phyloP scores from a whole-genome alignment of 768 basidiomycete genomes.

The Pholiota microspora region DNA sequence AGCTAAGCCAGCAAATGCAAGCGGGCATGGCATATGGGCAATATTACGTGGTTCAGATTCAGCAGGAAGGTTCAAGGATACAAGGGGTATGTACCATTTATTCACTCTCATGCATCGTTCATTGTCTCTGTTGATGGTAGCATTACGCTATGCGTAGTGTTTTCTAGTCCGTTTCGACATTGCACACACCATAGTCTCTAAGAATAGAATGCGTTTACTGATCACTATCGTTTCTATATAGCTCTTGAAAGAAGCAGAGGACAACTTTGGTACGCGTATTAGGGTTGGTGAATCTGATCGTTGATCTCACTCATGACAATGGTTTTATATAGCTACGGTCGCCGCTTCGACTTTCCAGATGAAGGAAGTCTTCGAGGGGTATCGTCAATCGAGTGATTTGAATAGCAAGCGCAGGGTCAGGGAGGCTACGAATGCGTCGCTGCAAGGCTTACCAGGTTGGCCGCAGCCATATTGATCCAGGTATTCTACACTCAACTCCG shows the following conservation, averaged over 20 bases:
- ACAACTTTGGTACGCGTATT: constrained; percentile 43
- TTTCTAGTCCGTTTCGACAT: not conserved
- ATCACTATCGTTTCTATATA: constrained; percentile 18
- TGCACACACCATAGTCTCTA: not conserved
- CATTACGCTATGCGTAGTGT: not conserved
- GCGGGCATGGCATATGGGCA: constrained; percentile 37
- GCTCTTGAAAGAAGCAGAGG: constrained; percentile 56
- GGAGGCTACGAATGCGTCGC: constrained; percentile 75
- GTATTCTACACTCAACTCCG: no score
- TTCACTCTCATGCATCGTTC: not conserved
- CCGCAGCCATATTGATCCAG: constrained; percentile 40
- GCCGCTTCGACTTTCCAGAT: constrained; percentile 75
- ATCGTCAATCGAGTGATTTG: constrained; percentile 69
- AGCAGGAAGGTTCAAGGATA: constrained; percentile 56
- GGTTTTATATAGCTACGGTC: constrained; percentile 48
- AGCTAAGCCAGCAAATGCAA: constrained; percentile 44
- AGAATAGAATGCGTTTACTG: not conserved
- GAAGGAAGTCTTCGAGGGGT: constrained; percentile 68
- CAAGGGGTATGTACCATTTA: constrained; percentile 47
- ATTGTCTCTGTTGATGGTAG: not conserved
- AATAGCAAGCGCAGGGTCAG: constrained; percentile 75
- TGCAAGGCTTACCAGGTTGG: constrained; percentile 73
- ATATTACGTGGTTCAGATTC: constrained; percentile 45
- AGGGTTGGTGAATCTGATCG: not conserved
- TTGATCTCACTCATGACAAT: not conserved